Conservation (phyloP, 192 early-diverging fungal species). For the Obelidium mucronatum region DNA sequence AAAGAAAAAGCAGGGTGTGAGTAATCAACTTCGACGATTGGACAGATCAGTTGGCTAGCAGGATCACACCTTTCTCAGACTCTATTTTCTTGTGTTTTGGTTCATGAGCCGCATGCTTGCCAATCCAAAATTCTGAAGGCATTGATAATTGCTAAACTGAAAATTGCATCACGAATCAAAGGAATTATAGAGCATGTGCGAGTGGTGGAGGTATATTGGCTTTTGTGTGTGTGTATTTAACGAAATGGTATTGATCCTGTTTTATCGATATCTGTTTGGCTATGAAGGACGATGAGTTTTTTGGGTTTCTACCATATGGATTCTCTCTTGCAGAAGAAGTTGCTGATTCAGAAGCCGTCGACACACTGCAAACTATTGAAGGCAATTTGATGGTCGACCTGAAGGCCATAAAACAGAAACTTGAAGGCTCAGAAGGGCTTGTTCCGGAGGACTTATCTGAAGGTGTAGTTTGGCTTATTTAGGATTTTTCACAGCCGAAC, state of each 20-base stretch:
- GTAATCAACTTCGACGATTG: too few relatives aligned
- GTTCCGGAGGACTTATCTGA: neutral
- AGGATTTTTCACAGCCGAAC: neutral
- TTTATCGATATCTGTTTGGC: too few relatives aligned
- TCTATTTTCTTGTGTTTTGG: constrained; percentile 18
- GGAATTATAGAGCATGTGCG: constrained; percentile 1
- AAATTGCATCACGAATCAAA: constrained; percentile 7
- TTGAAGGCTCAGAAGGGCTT: neutral
- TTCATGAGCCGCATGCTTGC: constrained; percentile 25
- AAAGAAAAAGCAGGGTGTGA: neutral
- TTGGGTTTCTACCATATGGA: constrained; percentile 11
- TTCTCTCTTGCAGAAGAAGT: constrained; percentile 20
- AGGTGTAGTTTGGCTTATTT: neutral
- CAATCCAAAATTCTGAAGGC: constrained; percentile 11
- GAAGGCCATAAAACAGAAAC: neutral
- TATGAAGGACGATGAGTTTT: constrained; percentile 45
- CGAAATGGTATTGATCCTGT: neutral
- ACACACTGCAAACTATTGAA: constrained; percentile 19
- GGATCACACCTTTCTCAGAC: constrained; percentile 30
- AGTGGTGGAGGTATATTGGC: constrained; percentile 1
- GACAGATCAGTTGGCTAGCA: constrained; percentile 17
- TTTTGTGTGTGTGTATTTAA: neutral
- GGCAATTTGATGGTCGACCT: neutral
- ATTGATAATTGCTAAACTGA: constrained; percentile 7
- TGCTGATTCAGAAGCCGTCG: constrained; percentile 31